Conservation (phyloP, 2,329 filamentous ascomycete species). For the Zymoseptoria ardabiliae region DNA sequence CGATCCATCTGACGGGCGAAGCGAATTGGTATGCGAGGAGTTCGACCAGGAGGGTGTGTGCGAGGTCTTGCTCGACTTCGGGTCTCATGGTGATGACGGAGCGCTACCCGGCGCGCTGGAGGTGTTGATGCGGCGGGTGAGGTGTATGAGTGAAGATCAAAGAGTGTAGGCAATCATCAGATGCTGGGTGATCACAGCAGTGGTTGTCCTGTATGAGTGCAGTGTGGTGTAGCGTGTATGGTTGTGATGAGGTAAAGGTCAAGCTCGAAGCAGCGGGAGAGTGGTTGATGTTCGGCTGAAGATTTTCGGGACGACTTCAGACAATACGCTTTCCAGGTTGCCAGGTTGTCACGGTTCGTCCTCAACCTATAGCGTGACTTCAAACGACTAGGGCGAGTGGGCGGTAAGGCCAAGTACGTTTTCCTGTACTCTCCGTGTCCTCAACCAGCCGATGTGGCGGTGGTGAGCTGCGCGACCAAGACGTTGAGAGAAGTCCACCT, state of each 20-base stretch:
- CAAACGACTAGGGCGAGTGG: not conserved
- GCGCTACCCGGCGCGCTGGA: slow-evolving; percentile 7
- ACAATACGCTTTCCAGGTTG: not conserved
- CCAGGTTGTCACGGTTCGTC: not conserved
- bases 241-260: slow-evolving; percentile 1
- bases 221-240: slow-evolving; percentile 1
- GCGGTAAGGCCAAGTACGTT: not conserved
- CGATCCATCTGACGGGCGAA: slow-evolving; percentile 98
- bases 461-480: slow-evolving; percentile 6
- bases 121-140: slow-evolving; percentile 7
- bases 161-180: slow-evolving; percentile 15
- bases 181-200: slow-evolving; percentile 4
- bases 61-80: slow-evolving; percentile 98
- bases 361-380: not conserved
- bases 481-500: not conserved
- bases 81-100: slow-evolving; percentile 64
- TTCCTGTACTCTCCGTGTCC: slow-evolving; percentile 3
- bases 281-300: slow-evolving; percentile 1
- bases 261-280: slow-evolving; percentile 3
- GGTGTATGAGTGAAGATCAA: slow-evolving; percentile 5
- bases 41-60: slow-evolving; percentile 96
- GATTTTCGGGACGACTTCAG: slow-evolving; percentile 6
- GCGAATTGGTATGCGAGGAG: slow-evolving; percentile 98
- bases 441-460: slow-evolving; percentile 1
- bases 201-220: slow-evolving; percentile 1